Base-by-base conservation (phyloP, 2,329 filamentous ascomycete genomes). In the Claviceps arundinis region DNA sequence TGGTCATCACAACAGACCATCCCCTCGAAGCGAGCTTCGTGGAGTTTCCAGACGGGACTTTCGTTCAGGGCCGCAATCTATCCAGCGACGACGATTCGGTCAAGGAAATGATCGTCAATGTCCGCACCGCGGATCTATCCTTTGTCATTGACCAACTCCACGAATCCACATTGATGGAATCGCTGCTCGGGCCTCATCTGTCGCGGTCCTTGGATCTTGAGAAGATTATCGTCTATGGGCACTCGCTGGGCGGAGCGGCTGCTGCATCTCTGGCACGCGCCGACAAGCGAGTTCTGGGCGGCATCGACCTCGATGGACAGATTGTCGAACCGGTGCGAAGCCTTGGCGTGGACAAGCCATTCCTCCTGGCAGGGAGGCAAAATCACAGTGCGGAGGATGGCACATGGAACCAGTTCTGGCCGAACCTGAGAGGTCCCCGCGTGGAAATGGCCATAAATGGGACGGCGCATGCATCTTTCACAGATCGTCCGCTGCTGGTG, bases 1-100 rank as follows among this genome's bases (percentile, higher is more conserved):
- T 68, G 0, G 70, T 78, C 2, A 61, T 75, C 13, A 62, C 73
- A 0, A 61, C 78, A 24, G 76, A 78, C 52, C 75, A 77, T 49
- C 67, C 74, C 0, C 70, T 72, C 47, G 74, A 77, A 47, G 64
- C 69, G 0, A 52, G 59, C 0, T 62, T 73, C 19, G 67, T 78
- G 8, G 68, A 75, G 51, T 75, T 73, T n/a, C 70, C 73, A 0
- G 62, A 75, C 51, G 73, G 68, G 4, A 62, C 63, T 1, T 54
- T 67, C 11, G 59, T 65, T 8, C 58, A 58, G 51, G 54, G 60
- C 1, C 26, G 52, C 44, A 17, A 45, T 26, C 5, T 47, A 8
- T 5, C 17, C 16, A 22, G 54, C 34, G 54, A 58, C 38, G 43
- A 41, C 11, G 30, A 52, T 0, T 54, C 37, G 2, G 53, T 64